These are phyloP conservation scores for Tephrocybe sp. DNA, from an alignment of 768 basidiomycete genomes.

Conservation along the genomic window DNA sequence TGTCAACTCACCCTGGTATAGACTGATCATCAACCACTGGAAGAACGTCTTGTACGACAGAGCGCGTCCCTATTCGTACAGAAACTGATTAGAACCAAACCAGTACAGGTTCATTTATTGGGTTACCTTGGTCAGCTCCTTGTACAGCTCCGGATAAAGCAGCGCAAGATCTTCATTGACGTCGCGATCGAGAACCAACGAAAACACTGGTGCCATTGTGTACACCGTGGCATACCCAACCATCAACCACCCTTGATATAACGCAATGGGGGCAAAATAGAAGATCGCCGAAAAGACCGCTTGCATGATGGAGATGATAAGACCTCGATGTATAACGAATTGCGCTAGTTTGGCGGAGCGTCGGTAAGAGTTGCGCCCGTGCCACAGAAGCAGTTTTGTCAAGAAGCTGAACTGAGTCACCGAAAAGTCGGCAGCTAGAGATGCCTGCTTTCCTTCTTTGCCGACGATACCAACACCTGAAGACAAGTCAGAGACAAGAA, in stretches of 20 bases:
- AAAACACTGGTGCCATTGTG: conserved; percentile 99
- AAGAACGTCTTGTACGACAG: conserved; percentile 98
- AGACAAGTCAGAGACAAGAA: neutral
- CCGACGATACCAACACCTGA: conserved; percentile 96
- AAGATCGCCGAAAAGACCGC: conserved; percentile 94
- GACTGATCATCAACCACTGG: conserved; percentile 94
- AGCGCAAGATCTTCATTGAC: conserved; percentile 95
- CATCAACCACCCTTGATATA: conserved; percentile 99
- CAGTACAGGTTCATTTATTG: conserved; percentile 16
- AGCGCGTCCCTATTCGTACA: conserved; percentile 83
- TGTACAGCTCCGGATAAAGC: conserved; percentile 96
- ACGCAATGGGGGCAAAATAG: conserved; percentile 92
- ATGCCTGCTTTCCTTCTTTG: conserved; percentile 98
- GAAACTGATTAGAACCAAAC: conserved; percentile 5
- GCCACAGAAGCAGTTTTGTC: conserved; percentile 97
- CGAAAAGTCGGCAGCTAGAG: conserved; percentile 97
- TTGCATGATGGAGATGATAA: conserved; percentile 98
- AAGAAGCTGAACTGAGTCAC: conserved; percentile 96
- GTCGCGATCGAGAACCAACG: conserved; percentile 92
- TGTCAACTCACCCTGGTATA: conserved; percentile 80
- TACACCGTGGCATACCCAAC: conserved; percentile 95
- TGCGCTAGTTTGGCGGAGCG: conserved; percentile 97
- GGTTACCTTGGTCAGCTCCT: conserved; percentile 94
- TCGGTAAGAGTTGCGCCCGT: conserved; percentile 97
- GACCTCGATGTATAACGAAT: conserved; percentile 96